A percentile compares a stretch with the other conserved stretches of the same genome.
Evolutionary conservation across 768 basidiomycete species (phyloP).

Genomic region (Lactarius deliciosus): DNA sequence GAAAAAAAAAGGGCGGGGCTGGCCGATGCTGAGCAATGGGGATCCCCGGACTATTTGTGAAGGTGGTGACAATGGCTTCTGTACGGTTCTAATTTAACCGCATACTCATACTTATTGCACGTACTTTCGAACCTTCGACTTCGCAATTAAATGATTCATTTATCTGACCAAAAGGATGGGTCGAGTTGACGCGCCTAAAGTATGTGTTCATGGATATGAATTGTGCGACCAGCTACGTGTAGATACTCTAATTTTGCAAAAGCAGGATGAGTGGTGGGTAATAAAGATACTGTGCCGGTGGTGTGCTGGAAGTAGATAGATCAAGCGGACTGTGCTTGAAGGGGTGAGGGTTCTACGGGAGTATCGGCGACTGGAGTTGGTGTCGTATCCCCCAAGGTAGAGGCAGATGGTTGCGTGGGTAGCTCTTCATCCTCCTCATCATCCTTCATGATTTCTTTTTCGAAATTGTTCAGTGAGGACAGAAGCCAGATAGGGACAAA

Average conservation of each 20-base stretch:
- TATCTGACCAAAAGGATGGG: neutral
- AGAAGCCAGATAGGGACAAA: slow-evolving; percentile 14
- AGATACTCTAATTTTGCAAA: slow-evolving; percentile 28
- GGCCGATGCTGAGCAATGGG: slow-evolving; percentile 18
- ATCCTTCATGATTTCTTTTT: slow-evolving; percentile 27
- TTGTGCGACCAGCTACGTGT: slow-evolving; percentile 16
- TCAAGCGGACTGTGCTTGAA: slow-evolving; percentile 7
- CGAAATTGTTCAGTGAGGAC: neutral
- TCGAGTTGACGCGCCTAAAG: slow-evolving; percentile 7
- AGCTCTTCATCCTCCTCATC: slow-evolving; percentile 27
- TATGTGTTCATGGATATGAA: slow-evolving; percentile 15
- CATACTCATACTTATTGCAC: slow-evolving; percentile 14
- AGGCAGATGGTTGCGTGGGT: neutral
- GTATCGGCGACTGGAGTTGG: neutral
- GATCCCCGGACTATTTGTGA: slow-evolving; percentile 8
- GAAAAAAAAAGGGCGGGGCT: neutral
- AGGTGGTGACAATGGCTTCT: neutral
- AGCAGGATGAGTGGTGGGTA: slow-evolving; percentile 29
- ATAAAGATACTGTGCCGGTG: slow-evolving; percentile 24
- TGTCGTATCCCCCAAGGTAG: neutral
- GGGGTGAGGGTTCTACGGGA: slow-evolving; percentile 5
- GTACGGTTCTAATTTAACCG: slow-evolving; percentile 6
- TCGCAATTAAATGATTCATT: slow-evolving; percentile 13
- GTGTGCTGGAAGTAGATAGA: slow-evolving; percentile 5
- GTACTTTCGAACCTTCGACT: slow-evolving; percentile 11